Evolutionary conservation across 2,329 filamentous ascomycete genomes (phyloP), one percentile per base, ranked within the genome.

Genomic region (Cercospora berteroae): DNA sequence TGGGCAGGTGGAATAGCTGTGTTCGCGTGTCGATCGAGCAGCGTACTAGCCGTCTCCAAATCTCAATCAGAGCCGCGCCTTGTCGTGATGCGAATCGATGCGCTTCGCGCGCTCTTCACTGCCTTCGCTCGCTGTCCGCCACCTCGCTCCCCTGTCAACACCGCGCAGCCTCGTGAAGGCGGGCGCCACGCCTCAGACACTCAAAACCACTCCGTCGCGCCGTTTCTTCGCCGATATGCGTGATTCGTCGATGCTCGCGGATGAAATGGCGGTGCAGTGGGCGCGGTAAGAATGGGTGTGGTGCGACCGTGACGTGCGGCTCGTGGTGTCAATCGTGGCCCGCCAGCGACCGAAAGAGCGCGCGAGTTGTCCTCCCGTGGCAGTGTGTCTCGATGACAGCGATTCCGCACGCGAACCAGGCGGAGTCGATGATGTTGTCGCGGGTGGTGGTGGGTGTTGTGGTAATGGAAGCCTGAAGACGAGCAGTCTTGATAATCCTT

Each of bases 151-250:
- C 72, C 72, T 72, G 66, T 73, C 68, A 68, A 72, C 70, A 72
- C 71, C 69, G 67, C 74, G 70, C 75, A 71, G 73, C 74, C 74
- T 74, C 69, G 59, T 68, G 71, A 76, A 72, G 74, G 71, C 73
- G 71, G 74, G 73, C 70, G 69, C 70, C 70, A 69, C 75, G 68
- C 67, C 66, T 72, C 57, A 65, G 66, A 65, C 69, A 55, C 60
- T 67, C 69, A 20, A 55, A 62, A 59, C 48, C 63, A 63, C 66
- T 57, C 44, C 63, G 62, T 48, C 66, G 56, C 61, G 63, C 67
- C 67, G 63, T 64, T 63, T 63, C 65, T 61, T 65, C 68, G 56
- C 58, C 65, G 67, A 56, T 33, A 58, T 61, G 59, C 60, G 62
- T 62, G 60, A 50, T 48, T 61, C 48, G 64, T 58, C 61, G 74